Evolutionary conservation across 208 protist species (phyloP).

Genomic region (Novymonas esmeraldas): DNA sequence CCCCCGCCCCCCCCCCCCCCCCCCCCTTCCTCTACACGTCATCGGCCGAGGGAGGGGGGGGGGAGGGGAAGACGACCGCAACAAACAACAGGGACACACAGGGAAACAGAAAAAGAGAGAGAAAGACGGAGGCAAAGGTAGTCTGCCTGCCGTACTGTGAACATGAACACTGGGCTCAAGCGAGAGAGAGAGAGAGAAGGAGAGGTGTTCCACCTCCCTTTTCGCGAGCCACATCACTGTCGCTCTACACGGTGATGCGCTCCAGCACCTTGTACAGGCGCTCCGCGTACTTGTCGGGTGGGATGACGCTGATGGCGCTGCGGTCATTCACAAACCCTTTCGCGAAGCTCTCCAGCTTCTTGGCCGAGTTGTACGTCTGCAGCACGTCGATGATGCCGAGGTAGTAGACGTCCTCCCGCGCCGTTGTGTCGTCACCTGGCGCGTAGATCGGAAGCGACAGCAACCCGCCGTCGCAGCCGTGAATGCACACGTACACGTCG

Average conservation of each 20-base stretch:
- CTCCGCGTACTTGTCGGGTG: constrained; percentile 79
- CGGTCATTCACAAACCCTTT: constrained; percentile 81
- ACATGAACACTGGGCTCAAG: not conserved
- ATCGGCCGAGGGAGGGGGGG: no score
- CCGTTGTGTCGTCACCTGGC: constrained; percentile 64
- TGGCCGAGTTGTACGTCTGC: constrained; percentile 87
- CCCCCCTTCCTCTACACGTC: no score
- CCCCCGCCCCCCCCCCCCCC: no score
- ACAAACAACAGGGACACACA: not conserved
- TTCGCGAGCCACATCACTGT: no score
- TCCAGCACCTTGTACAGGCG: constrained; percentile 83
- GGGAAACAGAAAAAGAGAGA: not conserved
- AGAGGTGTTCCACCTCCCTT: no score
- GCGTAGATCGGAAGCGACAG: constrained; percentile 80
- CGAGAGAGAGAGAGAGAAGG: not conserved
- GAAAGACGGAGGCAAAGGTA: not conserved
- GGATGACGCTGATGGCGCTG: constrained; percentile 83
- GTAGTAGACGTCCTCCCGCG: constrained; percentile 91
- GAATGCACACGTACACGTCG: constrained; percentile 64
- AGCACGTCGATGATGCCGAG: constrained; percentile 94
- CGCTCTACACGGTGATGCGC: constrained; percentile 66
- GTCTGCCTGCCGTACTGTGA: no score
- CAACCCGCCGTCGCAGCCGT: constrained; percentile 82
- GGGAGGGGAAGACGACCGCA: not conserved
- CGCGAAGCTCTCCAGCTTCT: constrained; percentile 88